These are phyloP conservation scores for Puya raimondii DNA, from an alignment of 176 grass and related monocot species.

Conservation along the genomic window DNA sequence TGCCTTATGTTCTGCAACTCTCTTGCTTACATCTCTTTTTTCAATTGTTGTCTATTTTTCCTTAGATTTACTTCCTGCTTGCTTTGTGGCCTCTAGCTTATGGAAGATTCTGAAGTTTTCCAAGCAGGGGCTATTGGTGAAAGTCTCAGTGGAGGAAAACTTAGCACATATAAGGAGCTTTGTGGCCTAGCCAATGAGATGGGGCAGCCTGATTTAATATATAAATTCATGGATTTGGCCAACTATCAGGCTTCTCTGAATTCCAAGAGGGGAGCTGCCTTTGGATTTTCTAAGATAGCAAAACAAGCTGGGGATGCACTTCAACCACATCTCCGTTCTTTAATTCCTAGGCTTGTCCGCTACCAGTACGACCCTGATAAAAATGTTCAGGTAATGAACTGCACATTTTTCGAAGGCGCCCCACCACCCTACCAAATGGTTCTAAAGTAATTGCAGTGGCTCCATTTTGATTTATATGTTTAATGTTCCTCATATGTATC, in stretches of 20 bases:
- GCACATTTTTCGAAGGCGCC: conserved; percentile 3
- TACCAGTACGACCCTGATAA: conserved; percentile 98
- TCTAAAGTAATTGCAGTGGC: not conserved
- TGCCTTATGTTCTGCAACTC: conserved; percentile 15
- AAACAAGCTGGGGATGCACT: conserved; percentile 95
- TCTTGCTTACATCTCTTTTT: conserved; percentile 7
- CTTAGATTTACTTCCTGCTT: conserved; percentile 17
- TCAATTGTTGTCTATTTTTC: not conserved
- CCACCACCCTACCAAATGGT: not conserved
- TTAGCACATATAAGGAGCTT: conserved; percentile 94
- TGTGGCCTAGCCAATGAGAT: conserved; percentile 94
- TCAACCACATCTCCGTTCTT: conserved; percentile 69
- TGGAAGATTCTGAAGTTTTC: conserved; percentile 97
- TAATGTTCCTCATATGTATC: not conserved
- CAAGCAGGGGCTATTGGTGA: conserved; percentile 89
- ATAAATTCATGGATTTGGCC: conserved; percentile 98
- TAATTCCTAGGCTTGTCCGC: conserved; percentile 92
- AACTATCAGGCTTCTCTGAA: conserved; percentile 96
- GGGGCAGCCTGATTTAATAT: conserved; percentile 97
- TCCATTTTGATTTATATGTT: not conserved
- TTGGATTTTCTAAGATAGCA: conserved; percentile 99
- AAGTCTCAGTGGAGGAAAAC: conserved; percentile 68
- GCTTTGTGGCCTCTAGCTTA: conserved; percentile 44
- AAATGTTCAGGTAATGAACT: conserved; percentile 76
- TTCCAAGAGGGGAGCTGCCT: conserved; percentile 95